These are phyloP conservation scores for Asterophora parasitica DNA, from an alignment of 768 basidiomycete genomes.

Conservation along the genomic window DNA sequence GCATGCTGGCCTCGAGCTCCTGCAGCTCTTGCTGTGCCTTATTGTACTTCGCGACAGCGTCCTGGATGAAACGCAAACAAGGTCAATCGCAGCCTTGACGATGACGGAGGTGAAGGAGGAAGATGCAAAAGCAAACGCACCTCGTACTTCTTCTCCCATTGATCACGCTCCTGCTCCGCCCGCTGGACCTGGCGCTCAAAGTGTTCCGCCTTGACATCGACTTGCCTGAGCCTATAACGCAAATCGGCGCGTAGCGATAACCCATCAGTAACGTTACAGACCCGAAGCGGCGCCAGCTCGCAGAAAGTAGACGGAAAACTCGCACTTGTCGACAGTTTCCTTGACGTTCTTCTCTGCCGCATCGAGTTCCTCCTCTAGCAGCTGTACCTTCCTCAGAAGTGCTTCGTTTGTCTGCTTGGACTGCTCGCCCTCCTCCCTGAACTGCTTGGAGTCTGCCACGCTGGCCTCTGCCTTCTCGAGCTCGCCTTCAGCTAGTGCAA, in stretches of 20 bases:
- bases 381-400: slow-evolving; percentile 76
- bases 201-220: slow-evolving; percentile 98
- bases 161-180: slow-evolving; percentile 86
- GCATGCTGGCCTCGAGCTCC: slow-evolving; percentile 76
- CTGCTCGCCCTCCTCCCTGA: slow-evolving; percentile 61
- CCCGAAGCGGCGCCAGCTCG: not conserved
- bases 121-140: slow-evolving; percentile 40
- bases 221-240: slow-evolving; percentile 74
- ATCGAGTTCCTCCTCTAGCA: slow-evolving; percentile 95
- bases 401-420: slow-evolving; percentile 70
- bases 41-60: slow-evolving; percentile 64
- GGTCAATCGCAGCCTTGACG: not conserved
- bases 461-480: slow-evolving; percentile 68
- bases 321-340: slow-evolving; percentile 95
- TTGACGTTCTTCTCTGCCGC: slow-evolving; percentile 93
- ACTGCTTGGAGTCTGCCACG: slow-evolving; percentile 60
- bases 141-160: slow-evolving; percentile 94
- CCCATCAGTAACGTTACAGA: slow-evolving; percentile 10
- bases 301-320: slow-evolving; percentile 15
- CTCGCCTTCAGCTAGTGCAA: slow-evolving; percentile 58
- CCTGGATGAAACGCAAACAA: slow-evolving; percentile 46
- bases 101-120: not conserved
- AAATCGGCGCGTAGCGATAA: slow-evolving; percentile 17
- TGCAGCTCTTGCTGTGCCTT: slow-evolving; percentile 76
- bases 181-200: slow-evolving; percentile 89